phyloP scores from a whole-genome alignment of 768 basidiomycete genomes.

The Postia placenta region DNA sequence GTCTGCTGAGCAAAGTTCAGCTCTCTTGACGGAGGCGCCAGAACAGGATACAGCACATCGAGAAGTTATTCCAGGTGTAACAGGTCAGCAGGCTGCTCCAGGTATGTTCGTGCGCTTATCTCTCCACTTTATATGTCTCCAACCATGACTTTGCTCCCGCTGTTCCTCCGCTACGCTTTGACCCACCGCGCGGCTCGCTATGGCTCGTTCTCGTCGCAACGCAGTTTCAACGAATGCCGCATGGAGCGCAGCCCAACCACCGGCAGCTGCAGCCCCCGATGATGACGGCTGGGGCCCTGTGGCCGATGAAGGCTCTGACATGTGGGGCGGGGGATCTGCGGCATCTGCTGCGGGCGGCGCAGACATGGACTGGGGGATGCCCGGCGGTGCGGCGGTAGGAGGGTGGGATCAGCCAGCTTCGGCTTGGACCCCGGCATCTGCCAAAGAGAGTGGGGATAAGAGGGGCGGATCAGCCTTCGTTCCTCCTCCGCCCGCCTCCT shows the following conservation, averaged over 20 bases:
- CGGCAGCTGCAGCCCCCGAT: background rate
- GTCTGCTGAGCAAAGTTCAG: background rate
- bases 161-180: background rate
- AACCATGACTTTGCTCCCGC: background rate
- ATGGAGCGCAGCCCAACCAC: background rate
- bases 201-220: constrained; percentile 1
- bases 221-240: background rate
- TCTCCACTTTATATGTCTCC: background rate
- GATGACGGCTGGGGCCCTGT: constrained; percentile 2
- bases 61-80: background rate
- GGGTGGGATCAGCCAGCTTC: background rate
- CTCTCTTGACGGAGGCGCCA: background rate
- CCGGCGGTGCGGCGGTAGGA: background rate
- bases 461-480: background rate
- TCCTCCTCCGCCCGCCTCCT: background rate
- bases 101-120: constrained; percentile 6
- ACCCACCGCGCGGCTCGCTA: background rate
- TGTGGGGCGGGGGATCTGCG: background rate
- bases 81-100: constrained; percentile 1
- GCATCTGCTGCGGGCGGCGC: background rate
- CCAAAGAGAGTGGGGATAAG: constrained; percentile 3
- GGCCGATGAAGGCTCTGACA: background rate
- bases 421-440: background rate
- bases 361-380: background rate
- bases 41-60: background rate